Evolutionary conservation across 305 asterid species (phyloP), one percentile per base, ranked within the genome.

Genomic region (Nicotiana rustica): DNA sequence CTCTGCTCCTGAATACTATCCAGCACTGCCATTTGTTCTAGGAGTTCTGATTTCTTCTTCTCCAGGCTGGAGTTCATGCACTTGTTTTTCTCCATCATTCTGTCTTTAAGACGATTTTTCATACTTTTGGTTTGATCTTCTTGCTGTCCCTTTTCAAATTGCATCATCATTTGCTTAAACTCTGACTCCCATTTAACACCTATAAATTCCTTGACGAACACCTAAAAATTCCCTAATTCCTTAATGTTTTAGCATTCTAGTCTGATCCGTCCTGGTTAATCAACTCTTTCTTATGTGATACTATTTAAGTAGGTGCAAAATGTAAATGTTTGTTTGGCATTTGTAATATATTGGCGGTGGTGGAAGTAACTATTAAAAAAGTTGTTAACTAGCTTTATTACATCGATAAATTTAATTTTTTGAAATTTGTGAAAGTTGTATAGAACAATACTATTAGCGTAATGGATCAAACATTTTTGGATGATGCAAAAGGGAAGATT

Each of bases 91-190:
- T 68, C 9, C 10, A 7, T 68, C 31, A 36, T 36, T 36, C 55
- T 68, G 55, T 68, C 76, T 36, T 36, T 68, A 68, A 68, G 15
- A 10, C 36, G 55, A 36, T 8, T 38, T 19, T 68, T 68, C 31
- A n/a, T 68, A 36, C 56, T 69, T 33, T 33, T 68, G 18, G 52
- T 2, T 38, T 69, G 33, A 9, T 36, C 56, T 38, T 69, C 21
- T 38, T 69, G 21, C 10, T 38, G 77, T 33, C 33, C 56, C 33
- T 69, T 69, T 21, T 69, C 77, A 38, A 69, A n/a, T 69, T 38
- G 77, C 77, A 69, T 69, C 77, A 69, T 69, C 49, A n/a, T 38
- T 69, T 69, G 33, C 56, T n/a, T 36, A 69, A 33, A 33, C 33
- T 38, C 56, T 36, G 77, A 69, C 56, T 38, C 77, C 56, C 56